Evolutionary conservation across 768 basidiomycete species (phyloP), one percentile per base, ranked within the genome.

Genomic region (Phlegmacium glaucopus): DNA sequence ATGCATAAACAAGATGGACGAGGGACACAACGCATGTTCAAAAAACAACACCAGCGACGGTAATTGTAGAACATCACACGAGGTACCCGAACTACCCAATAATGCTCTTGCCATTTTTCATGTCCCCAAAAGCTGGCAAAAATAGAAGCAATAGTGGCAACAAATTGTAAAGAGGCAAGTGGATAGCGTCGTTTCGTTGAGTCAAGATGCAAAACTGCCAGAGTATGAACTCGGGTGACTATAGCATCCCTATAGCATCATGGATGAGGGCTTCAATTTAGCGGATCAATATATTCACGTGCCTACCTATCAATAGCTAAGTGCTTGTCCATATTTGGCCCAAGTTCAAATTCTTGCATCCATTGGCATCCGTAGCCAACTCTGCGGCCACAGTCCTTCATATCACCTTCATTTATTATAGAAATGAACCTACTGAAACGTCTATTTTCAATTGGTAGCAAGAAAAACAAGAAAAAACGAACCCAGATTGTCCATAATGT

Each of bases 381-480:
- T 22, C 22, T 22, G 22, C 22, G 22, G 22, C 44, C 36, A 63
- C 63, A 61, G 60, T 56, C 49, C 54, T 50, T 40, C 61, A 57
- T 59, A 53, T 26, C 42, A 57, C 54, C 34, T 63, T 54, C 49
- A 51, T 61, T 58, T 9, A 59, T 55, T 52, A 49, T 15, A 27
- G 22, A 22, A 22, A 89, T 88, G 85, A 80, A 83, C 16, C 81
- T 90, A 46, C 65, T 90, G 56, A 83, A 83, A 55, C 83, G 78
- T 29, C 67, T 90, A 48, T 76, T 89, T 42, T 88, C 87, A 13
- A 67, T 88, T 26, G 74, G 83, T 42, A 78, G 75, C 66, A 84
- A 77, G 68, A 84, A 78, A 64, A 75, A 71, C 54, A 83, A 78
- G 60, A 77, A 72, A 54, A 66, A 65, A 54, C 57, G 57, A 46